These are phyloP conservation scores for Starmerella scarabaei DNA, from an alignment of 805 yeast species.

Conservation along the genomic window DNA sequence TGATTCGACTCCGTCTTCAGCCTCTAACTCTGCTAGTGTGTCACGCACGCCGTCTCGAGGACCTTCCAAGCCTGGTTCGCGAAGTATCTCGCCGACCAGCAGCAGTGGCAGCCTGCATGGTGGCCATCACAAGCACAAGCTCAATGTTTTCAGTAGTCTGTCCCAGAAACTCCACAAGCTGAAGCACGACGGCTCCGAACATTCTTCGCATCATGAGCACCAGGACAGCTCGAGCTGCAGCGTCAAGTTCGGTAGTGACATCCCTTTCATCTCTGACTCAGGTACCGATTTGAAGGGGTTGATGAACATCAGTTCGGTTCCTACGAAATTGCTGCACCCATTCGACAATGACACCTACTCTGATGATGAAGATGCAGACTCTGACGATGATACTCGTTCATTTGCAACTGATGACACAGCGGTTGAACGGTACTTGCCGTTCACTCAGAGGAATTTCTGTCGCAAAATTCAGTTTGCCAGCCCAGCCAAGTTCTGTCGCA, in stretches of 20 bases:
- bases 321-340: neutral
- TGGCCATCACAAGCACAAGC: slow-evolving; percentile 1
- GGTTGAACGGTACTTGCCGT: slow-evolving; percentile 5
- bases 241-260: neutral
- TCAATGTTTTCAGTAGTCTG: slow-evolving; percentile 5
- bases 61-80: neutral
- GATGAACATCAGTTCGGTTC: neutral
- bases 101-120: no score
- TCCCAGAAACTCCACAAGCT: slow-evolving; percentile 7
- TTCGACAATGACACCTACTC: neutral
- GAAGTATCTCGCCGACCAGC: neutral
- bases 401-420: no score
- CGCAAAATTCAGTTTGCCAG: slow-evolving; percentile 4
- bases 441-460: neutral
- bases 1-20: neutral
- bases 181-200: neutral
- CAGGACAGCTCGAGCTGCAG: neutral
- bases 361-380: slow-evolving; percentile 1
- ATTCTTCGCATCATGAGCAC: no score
- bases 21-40: neutral
- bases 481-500: neutral
- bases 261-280: neutral
- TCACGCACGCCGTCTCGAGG: neutral
- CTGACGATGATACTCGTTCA: slow-evolving; percentile 10
- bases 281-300: neutral